These are phyloP conservation scores for Mucor indicus DNA, from an alignment of 371 early-diverging fungal species.

Conservation along the genomic window DNA sequence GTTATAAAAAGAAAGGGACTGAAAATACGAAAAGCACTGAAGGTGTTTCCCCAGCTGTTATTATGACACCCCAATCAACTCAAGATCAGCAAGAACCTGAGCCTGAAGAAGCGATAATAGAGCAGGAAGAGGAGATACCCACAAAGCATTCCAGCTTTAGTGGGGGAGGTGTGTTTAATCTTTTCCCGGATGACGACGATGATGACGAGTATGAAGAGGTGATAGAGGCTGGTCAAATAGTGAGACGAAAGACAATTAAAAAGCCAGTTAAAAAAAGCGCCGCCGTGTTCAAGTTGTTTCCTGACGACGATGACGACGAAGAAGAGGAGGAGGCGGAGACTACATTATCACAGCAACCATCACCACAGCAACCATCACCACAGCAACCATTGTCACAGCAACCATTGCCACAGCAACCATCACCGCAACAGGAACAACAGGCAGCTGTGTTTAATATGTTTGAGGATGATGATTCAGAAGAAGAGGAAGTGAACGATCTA, in stretches of 20 bases:
- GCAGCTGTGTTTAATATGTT: conserved; percentile 11
- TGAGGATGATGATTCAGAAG: conserved; percentile 13
- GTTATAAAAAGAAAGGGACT: neutral
- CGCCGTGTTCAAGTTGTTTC: conserved; percentile 6
- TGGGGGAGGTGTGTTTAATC: conserved; percentile 6
- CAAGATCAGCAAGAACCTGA: neutral
- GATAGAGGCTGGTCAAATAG: neutral
- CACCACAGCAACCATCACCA: neutral
- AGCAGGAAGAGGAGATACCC: neutral
- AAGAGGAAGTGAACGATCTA: no score
- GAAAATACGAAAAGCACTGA: neutral
- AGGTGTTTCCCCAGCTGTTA: neutral
- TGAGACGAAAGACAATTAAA: neutral
- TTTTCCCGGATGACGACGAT: conserved; percentile 4
- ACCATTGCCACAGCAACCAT: neutral
- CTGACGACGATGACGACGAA: conserved; percentile 5
- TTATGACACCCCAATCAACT: conserved; percentile 1
- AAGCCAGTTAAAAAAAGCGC: neutral
- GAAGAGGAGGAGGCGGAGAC: neutral
- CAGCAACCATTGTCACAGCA: neutral
- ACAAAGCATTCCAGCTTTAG: neutral
- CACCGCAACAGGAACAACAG: neutral
- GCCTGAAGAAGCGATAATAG: no score
- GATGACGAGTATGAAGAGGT: conserved; percentile 9
- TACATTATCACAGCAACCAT: neutral